phyloP scores from a whole-genome alignment of 192 early-diverging fungal species.

The Spizellomyces sp. region DNA sequence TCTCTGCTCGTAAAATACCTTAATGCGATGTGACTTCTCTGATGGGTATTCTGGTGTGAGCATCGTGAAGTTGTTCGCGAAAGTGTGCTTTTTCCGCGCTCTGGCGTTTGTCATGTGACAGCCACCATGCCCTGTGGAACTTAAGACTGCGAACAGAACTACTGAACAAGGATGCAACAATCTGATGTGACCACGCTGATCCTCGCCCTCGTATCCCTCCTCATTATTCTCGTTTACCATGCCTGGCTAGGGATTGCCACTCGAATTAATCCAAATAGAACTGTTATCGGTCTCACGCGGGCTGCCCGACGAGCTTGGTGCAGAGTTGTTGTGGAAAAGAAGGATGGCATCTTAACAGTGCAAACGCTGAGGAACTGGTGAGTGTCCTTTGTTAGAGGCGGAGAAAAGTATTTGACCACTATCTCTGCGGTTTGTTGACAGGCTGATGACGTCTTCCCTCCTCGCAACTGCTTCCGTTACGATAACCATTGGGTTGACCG shows the following conservation, averaged over 20 bases:
- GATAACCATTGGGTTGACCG: background rate
- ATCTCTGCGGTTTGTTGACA: constrained; percentile 5
- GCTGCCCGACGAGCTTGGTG: constrained; percentile 5
- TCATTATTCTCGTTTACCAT: background rate
- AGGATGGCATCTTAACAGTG: constrained; percentile 11
- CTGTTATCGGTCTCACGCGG: constrained; percentile 18
- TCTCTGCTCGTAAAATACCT: too few species aligned
- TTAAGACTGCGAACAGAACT: too few species aligned
- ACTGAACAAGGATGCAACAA: too few species aligned
- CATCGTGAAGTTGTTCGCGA: too few species aligned
- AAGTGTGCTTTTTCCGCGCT: too few species aligned
- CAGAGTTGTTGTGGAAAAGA: background rate
- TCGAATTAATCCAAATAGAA: background rate
- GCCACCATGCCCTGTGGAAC: too few species aligned
- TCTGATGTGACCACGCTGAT: too few species aligned
- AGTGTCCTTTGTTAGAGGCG: background rate
- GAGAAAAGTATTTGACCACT: background rate
- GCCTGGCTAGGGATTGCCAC: background rate
- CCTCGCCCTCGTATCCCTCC: background rate
- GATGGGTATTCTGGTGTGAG: too few species aligned
- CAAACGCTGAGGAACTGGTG: constrained; percentile 23
- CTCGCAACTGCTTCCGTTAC: constrained; percentile 11
- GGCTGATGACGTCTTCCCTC: constrained; percentile 11
- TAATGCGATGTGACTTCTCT: too few species aligned
- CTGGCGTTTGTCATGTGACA: too few species aligned